These are phyloP conservation scores for Septoria petroselini DNA, from an alignment of 2,329 filamentous ascomycete genomes.

Conservation along the genomic window DNA sequence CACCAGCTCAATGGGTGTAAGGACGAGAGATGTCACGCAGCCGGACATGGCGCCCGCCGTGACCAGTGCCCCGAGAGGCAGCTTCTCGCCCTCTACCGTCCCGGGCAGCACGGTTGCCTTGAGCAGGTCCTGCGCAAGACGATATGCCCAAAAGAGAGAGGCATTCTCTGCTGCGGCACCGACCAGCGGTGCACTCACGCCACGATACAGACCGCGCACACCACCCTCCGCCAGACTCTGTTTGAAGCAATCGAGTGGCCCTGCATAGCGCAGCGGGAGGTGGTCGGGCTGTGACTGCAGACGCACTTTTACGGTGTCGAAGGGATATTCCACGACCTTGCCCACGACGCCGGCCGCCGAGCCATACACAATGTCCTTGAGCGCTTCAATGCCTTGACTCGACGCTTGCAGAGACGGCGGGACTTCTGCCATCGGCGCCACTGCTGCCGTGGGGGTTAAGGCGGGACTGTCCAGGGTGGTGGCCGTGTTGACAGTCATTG, in stretches of 20 bases:
- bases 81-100: conserved; percentile 43
- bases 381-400: conserved; percentile 59
- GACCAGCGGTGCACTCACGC: conserved; percentile 84
- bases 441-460: not conserved
- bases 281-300: conserved; percentile 92
- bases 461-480: not conserved
- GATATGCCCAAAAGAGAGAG: conserved; percentile 88
- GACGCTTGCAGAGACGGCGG: conserved; percentile 10
- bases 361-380: conserved; percentile 85
- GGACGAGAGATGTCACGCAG: conserved; percentile 80
- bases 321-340: conserved; percentile 97
- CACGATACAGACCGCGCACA: conserved; percentile 79
- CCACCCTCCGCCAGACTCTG: conserved; percentile 79
- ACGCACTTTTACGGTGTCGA: conserved; percentile 96
- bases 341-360: conserved; percentile 87
- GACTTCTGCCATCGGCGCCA: not conserved
- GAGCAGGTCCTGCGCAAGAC: conserved; percentile 57
- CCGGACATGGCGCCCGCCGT: conserved; percentile 82
- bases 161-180: conserved; percentile 91
- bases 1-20: conserved; percentile 93
- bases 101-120: conserved; percentile 57
- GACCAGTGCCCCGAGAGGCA: conserved; percentile 73
- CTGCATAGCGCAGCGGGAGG: conserved; percentile 74
- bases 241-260: conserved; percentile 88
- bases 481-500: not conserved